Evolutionary conservation across 2,329 filamentous ascomycete genomes (phyloP).

Genomic region (Fusarium oxysporum): DNA sequence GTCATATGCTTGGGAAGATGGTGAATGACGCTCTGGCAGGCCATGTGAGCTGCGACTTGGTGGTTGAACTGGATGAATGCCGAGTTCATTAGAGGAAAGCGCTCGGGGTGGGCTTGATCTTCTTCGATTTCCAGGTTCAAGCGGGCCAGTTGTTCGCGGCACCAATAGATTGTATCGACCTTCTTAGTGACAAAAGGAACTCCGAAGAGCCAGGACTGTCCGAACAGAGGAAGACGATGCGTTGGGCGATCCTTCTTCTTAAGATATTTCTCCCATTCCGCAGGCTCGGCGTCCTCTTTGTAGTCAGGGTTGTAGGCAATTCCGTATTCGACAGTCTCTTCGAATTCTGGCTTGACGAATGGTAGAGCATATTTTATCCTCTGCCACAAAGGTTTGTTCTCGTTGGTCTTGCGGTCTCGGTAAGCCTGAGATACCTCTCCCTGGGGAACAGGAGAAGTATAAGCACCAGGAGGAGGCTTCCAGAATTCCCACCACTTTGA

Average conservation of each 20-base stretch:
- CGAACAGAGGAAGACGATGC: conserved; percentile 76
- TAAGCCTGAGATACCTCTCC: no score
- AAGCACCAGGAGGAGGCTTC: no score
- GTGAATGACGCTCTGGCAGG: conserved; percentile 90
- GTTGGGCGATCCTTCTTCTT: conserved; percentile 85
- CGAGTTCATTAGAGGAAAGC: no score
- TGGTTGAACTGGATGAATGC: conserved; percentile 99
- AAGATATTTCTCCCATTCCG: conserved; percentile 86
- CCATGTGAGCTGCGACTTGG: conserved; percentile 98
- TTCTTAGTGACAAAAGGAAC: conserved; percentile 87
- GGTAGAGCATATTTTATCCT: no score
- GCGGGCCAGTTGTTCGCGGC: conserved; percentile 84
- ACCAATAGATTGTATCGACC: conserved; percentile 94
- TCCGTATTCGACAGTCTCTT: no score
- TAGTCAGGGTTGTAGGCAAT: conserved; percentile 73
- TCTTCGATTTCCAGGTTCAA: conserved; percentile 95
- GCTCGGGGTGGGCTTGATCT: no score
- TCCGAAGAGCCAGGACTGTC: conserved; percentile 77
- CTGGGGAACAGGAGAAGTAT: no score
- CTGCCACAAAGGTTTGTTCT: no score
- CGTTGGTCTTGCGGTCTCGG: no score
- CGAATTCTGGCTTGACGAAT: no score
- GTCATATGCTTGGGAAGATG: conserved; percentile 95
- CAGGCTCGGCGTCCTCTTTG: conserved; percentile 67
- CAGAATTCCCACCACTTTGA: no score